Evolutionary conservation across 148 eudicot genomes (phyloP), one percentile per base, ranked within the genome.

Genomic region (Cornus kousa): DNA sequence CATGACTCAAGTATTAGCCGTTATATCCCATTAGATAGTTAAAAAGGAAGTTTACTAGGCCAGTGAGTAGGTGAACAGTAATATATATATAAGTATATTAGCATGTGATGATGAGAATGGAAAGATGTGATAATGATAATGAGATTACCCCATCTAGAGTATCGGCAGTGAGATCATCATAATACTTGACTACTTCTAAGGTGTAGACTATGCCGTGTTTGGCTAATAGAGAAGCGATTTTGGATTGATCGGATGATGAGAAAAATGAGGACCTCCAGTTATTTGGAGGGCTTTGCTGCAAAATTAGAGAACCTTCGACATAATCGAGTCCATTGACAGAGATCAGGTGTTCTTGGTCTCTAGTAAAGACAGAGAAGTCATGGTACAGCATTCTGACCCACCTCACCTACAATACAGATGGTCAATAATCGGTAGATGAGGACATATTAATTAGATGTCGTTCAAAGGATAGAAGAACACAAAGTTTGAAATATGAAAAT

Each of bases 201-300:
- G 85, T 87, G 82, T 94, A 96, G 78, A 96, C 77, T 23, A 94
- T 81, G 19, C 91, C 88, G 48, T 73, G 77, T 20, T 83, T 78
- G 46, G 88, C 23, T 23, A 79, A 31, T 4, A 96, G 39, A 67
- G 97, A 88, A 24, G 72, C 33, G 20, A 96, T 87, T 72, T 76
- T 86, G 5, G 81, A 67, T 12, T 85, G 91, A 85, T 92, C 87
- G 4, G 81, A 72, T 0, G 81, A 69, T 14, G 97, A 83, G 80
- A 90, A 93, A 76, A 90, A 95, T 6, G 97, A 93, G 31, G 97
- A 95, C 69, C 97, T 91, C 99, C 97, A 95, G 72, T 93, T 95
- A 67, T 93, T 95, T 2, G 89, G 71, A 74, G 87, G 85, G 81
- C 84, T 83, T 13, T 88, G 86, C 7, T 86, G 72, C 86, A 88